Evolutionary conservation across 257 asterid species (phyloP).

Genomic region (Rauvolfia tetraphylla): DNA sequence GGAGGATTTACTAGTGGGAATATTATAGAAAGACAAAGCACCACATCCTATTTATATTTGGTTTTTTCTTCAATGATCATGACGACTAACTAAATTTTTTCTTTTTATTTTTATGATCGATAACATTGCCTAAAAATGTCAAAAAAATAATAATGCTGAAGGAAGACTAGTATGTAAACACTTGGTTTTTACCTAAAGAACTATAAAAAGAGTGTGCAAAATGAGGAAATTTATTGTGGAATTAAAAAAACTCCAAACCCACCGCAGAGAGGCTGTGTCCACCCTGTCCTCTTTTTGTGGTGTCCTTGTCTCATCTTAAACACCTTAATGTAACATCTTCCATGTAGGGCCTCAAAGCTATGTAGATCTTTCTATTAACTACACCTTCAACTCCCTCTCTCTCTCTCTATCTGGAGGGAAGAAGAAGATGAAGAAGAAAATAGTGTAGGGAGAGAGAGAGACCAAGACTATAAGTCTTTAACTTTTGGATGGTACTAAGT

Average conservation of each 20-base stretch:
- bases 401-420: not conserved
- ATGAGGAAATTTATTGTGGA: constrained; percentile 38
- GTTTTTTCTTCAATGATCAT: too few species aligned
- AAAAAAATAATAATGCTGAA: too few species aligned
- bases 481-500: not conserved
- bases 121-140: too few species aligned
- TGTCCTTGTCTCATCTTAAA: constrained; percentile 72
- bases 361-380: constrained; percentile 40
- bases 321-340: constrained; percentile 40
- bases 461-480: not conserved
- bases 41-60: too few species aligned
- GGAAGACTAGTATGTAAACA: too few species aligned
- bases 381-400: not conserved
- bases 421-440: not conserved
- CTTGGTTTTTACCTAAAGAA: too few species aligned
- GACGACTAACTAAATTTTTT: too few species aligned
- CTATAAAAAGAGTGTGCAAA: not conserved
- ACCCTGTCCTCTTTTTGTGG: constrained; percentile 53
- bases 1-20: too few species aligned
- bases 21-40: too few species aligned
- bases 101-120: too few species aligned
- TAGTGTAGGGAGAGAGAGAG: not conserved
- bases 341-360: constrained; percentile 48
- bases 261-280: constrained; percentile 64
- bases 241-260: constrained; percentile 65